Evolutionary conservation across 805 yeast genomes (phyloP).

Genomic region (Yarrowia phangngaensis): DNA sequence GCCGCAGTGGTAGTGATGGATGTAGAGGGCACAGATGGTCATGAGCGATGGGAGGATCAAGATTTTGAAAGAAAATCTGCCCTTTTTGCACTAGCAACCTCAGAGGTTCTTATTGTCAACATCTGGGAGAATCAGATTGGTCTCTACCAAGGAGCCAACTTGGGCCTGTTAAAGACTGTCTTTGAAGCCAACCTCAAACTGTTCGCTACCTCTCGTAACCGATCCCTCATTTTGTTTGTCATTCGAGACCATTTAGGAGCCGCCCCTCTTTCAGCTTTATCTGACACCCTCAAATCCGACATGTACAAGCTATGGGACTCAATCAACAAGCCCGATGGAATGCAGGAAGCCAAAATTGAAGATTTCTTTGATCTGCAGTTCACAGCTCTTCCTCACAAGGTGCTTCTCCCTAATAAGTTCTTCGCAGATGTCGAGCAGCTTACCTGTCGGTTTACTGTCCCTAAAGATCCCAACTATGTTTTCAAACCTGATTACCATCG

Average conservation of each 20-base stretch:
- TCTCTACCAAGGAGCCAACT: slow-evolving; percentile 93
- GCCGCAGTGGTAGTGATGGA: slow-evolving; percentile 73
- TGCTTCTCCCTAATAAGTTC: slow-evolving; percentile 73
- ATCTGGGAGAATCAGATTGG: slow-evolving; percentile 98
- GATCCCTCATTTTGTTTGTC: slow-evolving; percentile 58
- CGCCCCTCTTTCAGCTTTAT: slow-evolving; percentile 72
- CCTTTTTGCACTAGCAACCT: slow-evolving; percentile 84
- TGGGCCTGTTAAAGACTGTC: slow-evolving; percentile 92
- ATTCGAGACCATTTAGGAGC: slow-evolving; percentile 87
- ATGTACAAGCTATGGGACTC: slow-evolving; percentile 73
- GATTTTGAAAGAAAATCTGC: slow-evolving; percentile 98
- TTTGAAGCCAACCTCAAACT: slow-evolving; percentile 89
- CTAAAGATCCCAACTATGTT: slow-evolving; percentile 39
- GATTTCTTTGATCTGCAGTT: slow-evolving; percentile 86
- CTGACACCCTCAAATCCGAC: slow-evolving; percentile 66
- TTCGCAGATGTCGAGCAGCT: slow-evolving; percentile 54
- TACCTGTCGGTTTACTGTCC: slow-evolving; percentile 57
- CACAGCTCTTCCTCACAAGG: slow-evolving; percentile 77
- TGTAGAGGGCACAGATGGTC: slow-evolving; percentile 98
- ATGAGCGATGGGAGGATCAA: slow-evolving; percentile 97
- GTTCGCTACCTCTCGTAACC: slow-evolving; percentile 58
- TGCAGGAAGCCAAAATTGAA: slow-evolving; percentile 51
- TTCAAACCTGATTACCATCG: slow-evolving; percentile 76
- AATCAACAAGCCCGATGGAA: slow-evolving; percentile 66
- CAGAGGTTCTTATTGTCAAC: slow-evolving; percentile 85